Conservation (phyloP, 305 asterid species). For the Fraxinus platypoda region DNA sequence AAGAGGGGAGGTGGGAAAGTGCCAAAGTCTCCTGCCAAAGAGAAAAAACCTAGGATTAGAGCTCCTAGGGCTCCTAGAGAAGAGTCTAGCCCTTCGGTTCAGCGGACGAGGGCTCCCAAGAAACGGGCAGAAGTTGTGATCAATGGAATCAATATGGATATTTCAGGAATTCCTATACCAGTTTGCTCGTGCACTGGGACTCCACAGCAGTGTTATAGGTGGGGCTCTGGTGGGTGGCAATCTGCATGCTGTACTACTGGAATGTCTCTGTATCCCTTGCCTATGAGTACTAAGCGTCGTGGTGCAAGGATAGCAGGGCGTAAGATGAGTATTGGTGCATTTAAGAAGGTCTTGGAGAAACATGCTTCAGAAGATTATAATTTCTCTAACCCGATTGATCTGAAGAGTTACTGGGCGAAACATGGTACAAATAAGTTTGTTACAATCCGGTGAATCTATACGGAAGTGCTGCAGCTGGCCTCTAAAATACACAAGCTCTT, state of each 20-base stretch:
- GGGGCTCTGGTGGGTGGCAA: conserved; percentile 99
- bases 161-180: conserved; percentile 73
- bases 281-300: conserved; percentile 80
- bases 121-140: conserved; percentile 69
- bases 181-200: conserved; percentile 88
- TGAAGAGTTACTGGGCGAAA: conserved; percentile 86
- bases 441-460: conserved; percentile 59
- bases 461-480: conserved; percentile 33
- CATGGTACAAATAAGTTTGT: conserved; percentile 96
- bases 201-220: conserved; percentile 83
- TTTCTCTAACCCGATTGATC: conserved; percentile 73
- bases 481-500: conserved; percentile 30
- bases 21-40: conserved; percentile 49
- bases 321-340: conserved; percentile 94
- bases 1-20: conserved; percentile 49
- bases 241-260: conserved; percentile 92
- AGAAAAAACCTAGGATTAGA: conserved; percentile 61
- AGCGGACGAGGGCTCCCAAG: conserved; percentile 68
- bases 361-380: conserved; percentile 71
- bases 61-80: conserved; percentile 46
- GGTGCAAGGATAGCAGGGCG: conserved; percentile 92
- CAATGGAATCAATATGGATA: conserved; percentile 72
- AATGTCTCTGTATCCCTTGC: conserved; percentile 71
- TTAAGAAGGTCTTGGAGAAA: conserved; percentile 81
- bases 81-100: conserved; percentile 36